A percentile compares a stretch with the other conserved stretches of the same genome.
Conservation (phyloP, 2,329 filamentous ascomycete genomes). For the Periconia macrospinosa region DNA sequence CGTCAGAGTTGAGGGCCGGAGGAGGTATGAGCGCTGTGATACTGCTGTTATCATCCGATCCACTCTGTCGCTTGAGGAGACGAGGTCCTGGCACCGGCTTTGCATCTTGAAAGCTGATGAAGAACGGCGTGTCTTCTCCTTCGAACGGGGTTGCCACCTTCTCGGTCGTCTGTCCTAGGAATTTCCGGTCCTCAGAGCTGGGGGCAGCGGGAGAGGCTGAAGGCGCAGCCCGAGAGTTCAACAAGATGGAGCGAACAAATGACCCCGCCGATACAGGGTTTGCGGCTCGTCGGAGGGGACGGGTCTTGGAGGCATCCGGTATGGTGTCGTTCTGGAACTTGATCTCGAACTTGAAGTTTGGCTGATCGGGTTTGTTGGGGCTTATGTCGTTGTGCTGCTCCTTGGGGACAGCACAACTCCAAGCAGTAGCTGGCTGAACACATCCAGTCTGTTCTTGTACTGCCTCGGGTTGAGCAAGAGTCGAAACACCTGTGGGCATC, state of each 20-base stretch:
- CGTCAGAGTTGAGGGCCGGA: conserved; percentile 66
- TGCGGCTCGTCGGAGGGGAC: conserved; percentile 59
- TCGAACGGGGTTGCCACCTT: conserved; percentile 69
- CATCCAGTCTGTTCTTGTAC: conserved; percentile 68
- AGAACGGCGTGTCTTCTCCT: conserved; percentile 87
- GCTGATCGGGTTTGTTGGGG: conserved; percentile 68
- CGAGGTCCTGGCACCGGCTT: conserved; percentile 24
- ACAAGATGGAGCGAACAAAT: conserved; percentile 34
- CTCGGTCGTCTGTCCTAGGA: conserved; percentile 86
- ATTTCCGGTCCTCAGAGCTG: conserved; percentile 70
- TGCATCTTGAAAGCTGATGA: conserved; percentile 68
- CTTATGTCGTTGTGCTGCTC: conserved; percentile 68
- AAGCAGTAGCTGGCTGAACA: conserved; percentile 71
- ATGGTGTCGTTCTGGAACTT: conserved; percentile 57
- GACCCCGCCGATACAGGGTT: conserved; percentile 52
- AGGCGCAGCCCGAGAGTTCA: conserved; percentile 30
- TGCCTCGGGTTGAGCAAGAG: conserved; percentile 73
- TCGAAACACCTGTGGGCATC: conserved; percentile 81
- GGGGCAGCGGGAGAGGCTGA: conserved; percentile 61
- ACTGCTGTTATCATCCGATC: conserved; percentile 37
- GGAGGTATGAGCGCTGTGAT: conserved; percentile 62
- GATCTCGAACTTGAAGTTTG: conserved; percentile 80
- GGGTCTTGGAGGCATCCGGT: conserved; percentile 33
- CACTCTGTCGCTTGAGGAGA: conserved; percentile 41
- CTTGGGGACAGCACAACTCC: conserved; percentile 85